These are phyloP conservation scores for Funneliformis caledonium DNA, from an alignment of 371 early-diverging fungal genomes.

Conservation along the genomic window DNA sequence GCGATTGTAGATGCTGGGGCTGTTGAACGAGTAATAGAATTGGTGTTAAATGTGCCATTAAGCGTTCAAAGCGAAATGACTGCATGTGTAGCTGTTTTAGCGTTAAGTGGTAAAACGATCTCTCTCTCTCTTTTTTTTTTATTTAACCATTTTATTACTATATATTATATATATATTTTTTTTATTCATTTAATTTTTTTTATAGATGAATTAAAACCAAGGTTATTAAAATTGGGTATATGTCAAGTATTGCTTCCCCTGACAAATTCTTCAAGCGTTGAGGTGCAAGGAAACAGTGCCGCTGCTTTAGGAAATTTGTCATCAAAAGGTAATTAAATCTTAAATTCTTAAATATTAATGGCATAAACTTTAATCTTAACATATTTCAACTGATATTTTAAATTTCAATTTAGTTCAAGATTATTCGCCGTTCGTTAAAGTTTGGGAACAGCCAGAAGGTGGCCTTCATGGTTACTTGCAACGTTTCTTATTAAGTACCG, in stretches of 20 bases:
- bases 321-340: conserved; percentile 58
- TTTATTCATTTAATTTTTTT: neutral
- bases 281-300: conserved; percentile 85
- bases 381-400: neutral
- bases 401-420: conserved; percentile 55
- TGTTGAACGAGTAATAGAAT: conserved; percentile 71
- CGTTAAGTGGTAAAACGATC: conserved; percentile 59
- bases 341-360: neutral
- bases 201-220: conserved; percentile 75
- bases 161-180: neutral
- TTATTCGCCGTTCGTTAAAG: conserved; percentile 66
- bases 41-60: conserved; percentile 63
- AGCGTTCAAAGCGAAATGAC: conserved; percentile 86
- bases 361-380: neutral
- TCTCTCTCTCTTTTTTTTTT: neutral
- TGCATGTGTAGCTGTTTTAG: conserved; percentile 87
- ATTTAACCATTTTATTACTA: neutral
- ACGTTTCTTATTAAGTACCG: conserved; percentile 71
- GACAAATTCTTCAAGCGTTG: conserved; percentile 66
- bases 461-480: conserved; percentile 76
- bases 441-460: conserved; percentile 71
- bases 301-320: conserved; percentile 86
- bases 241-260: conserved; percentile 76
- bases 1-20: conserved; percentile 83
- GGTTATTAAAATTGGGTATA: conserved; percentile 65